Percentiles rank a stretch among this genome's conserved stretches.
Conservation (phyloP, 2,329 filamentous ascomycete genomes). For the Chrysoporthe austroafricana region DNA sequence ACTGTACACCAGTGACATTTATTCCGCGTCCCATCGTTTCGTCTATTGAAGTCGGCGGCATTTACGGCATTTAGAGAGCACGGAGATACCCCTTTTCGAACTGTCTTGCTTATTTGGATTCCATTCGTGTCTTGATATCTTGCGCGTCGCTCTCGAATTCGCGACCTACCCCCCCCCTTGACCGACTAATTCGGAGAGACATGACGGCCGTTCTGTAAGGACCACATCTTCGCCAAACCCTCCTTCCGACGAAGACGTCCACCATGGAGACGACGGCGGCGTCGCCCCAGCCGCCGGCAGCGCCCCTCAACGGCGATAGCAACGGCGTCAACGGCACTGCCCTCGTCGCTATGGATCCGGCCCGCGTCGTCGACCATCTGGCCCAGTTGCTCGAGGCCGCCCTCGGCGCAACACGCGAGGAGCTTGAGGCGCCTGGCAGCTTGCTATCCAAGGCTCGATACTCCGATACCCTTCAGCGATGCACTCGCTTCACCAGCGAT, state of each 20-base stretch:
- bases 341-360: constrained; percentile 67
- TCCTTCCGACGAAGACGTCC: constrained; percentile 29
- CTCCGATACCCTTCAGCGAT: constrained; percentile 82
- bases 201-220: constrained; percentile 27
- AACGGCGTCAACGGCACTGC: constrained; percentile 40
- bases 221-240: background rate
- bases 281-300: constrained; percentile 47
- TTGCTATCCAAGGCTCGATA: constrained; percentile 75
- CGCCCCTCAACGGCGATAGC: constrained; percentile 52
- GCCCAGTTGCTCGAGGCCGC: constrained; percentile 72
- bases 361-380: constrained; percentile 72
- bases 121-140: constrained; percentile 9
- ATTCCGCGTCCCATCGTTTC: constrained; percentile 15
- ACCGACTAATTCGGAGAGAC: constrained; percentile 24
- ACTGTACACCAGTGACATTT: constrained; percentile 15
- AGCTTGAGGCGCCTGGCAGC: constrained; percentile 81
- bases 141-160: constrained; percentile 10
- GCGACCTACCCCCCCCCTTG: constrained; percentile 18
- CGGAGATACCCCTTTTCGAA: constrained; percentile 23
- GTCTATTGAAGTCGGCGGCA: constrained; percentile 4
- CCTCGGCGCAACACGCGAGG: constrained; percentile 73
- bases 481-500: constrained; percentile 87
- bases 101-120: constrained; percentile 27
- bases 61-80: constrained; percentile 22
- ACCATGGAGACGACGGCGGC: constrained; percentile 58